Percentiles rank a stretch among this genome's conserved stretches.
These are phyloP conservation scores for Sparassis latifolia DNA, from an alignment of 1,284 basidiomycete genomes.

Conservation along the genomic window DNA sequence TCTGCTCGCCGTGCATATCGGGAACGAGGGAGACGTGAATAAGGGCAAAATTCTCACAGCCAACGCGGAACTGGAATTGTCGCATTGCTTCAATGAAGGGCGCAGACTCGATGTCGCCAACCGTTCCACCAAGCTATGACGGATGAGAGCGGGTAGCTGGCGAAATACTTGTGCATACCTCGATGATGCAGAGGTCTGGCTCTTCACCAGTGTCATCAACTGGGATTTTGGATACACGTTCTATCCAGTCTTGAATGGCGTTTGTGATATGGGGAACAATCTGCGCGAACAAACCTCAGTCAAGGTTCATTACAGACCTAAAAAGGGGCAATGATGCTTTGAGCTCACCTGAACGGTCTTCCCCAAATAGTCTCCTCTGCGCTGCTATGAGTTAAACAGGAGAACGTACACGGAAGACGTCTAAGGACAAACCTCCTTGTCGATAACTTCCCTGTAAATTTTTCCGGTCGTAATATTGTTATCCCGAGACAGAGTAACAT, in stretches of 20 bases:
- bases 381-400: slow-evolving; percentile 37
- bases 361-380: slow-evolving; percentile 94
- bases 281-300: slow-evolving; percentile 32
- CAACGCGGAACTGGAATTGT: slow-evolving; percentile 99
- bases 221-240: slow-evolving; percentile 89
- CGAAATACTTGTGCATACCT: slow-evolving; percentile 42
- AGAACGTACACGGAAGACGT: background rate
- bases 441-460: slow-evolving; percentile 96
- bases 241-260: slow-evolving; percentile 98
- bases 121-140: slow-evolving; percentile 85
- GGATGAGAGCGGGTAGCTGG: background rate
- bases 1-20: slow-evolving; percentile 97
- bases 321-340: background rate
- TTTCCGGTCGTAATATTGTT: slow-evolving; percentile 99
- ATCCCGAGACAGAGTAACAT: slow-evolving; percentile 90
- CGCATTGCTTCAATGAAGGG: slow-evolving; percentile 99
- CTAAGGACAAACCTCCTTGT: slow-evolving; percentile 71
- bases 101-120: slow-evolving; percentile 94
- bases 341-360: slow-evolving; percentile 83
- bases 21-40: slow-evolving; percentile 98
- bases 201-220: slow-evolving; percentile 92
- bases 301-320: background rate
- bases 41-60: slow-evolving; percentile 94
- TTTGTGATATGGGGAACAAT: slow-evolving; percentile 97
- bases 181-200: slow-evolving; percentile 96